Conservation (phyloP, 179 eudicot species). For the Silene vulgaris region DNA sequence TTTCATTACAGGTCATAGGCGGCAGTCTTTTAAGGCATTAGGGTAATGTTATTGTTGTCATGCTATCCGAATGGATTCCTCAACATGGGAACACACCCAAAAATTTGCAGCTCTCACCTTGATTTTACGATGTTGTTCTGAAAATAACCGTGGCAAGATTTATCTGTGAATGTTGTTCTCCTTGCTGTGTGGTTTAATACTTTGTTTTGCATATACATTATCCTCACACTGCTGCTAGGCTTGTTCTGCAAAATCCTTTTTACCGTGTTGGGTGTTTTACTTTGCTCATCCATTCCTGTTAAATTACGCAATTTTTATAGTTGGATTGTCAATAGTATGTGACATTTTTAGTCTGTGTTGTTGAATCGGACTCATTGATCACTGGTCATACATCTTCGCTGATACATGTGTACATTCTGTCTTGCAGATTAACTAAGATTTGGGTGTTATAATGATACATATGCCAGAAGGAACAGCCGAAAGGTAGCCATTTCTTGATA, state of each 20-base stretch:
- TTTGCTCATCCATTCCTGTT: background rate
- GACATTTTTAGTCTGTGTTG: background rate
- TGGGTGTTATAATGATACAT: slow-evolving; percentile 1
- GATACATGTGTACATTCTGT: slow-evolving; percentile 11
- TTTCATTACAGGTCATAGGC: too few relatives aligned
- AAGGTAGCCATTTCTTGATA: slow-evolving; percentile 10
- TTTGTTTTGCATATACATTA: too few relatives aligned
- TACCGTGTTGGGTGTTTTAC: background rate
- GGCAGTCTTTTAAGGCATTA: too few relatives aligned
- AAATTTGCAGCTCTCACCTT: too few relatives aligned
- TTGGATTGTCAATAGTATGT: background rate
- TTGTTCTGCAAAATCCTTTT: background rate
- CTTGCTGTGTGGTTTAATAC: too few relatives aligned
- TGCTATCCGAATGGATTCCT: too few relatives aligned
- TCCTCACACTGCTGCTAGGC: background rate
- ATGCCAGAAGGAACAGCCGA: slow-evolving; percentile 10
- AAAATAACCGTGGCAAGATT: too few relatives aligned
- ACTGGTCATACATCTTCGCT: background rate
- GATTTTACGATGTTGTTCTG: too few relatives aligned
- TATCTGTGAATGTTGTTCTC: too few relatives aligned
- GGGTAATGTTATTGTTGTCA: too few relatives aligned
- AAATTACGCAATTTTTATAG: background rate
- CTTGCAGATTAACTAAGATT: slow-evolving; percentile 23
- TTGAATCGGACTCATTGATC: too few relatives aligned
- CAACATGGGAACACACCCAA: too few relatives aligned